phyloP scores from a whole-genome alignment of 1,284 basidiomycete genomes.

The Ceratobasidium sp. region DNA sequence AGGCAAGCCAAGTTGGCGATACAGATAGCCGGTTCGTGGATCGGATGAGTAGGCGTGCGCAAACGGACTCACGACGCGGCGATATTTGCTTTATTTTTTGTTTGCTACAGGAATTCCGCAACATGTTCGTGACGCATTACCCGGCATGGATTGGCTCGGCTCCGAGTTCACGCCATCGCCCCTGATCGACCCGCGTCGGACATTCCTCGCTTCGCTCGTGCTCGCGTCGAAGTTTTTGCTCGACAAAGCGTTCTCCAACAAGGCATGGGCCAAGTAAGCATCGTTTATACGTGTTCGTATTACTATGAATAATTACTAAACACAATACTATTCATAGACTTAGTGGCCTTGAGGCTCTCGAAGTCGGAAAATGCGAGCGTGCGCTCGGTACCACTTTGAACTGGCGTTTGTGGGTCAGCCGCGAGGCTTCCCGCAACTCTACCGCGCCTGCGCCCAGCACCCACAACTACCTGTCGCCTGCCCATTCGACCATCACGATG shows the following conservation, averaged over 20 bases:
- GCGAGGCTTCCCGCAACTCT: not conserved
- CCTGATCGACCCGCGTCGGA: conserved; percentile 84
- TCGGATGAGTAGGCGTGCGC: not conserved
- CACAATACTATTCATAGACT: conserved; percentile 53
- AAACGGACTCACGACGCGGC: not conserved
- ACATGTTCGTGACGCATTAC: not conserved
- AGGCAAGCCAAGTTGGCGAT: conserved; percentile 1
- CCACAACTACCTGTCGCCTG: not conserved
- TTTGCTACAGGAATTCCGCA: not conserved
- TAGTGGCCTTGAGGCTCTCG: conserved; percentile 77
- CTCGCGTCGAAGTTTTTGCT: conserved; percentile 92
- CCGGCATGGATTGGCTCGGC: not conserved
- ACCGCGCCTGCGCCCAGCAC: not conserved
- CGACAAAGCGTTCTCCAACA: conserved; percentile 91
- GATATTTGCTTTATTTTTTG: not conserved
- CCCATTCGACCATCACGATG: not conserved
- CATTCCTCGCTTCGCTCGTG: conserved; percentile 88
- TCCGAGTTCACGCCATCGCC: conserved; percentile 56
- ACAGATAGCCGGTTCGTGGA: conserved; percentile 30
- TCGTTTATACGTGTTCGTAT: not conserved
- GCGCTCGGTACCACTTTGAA: conserved; percentile 82
- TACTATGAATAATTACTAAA: not conserved
- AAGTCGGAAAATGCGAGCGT: conserved; percentile 82
- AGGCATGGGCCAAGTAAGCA: conserved; percentile 83
- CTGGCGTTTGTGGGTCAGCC: conserved; percentile 84